A percentile compares a stretch with the other conserved stretches of the same genome.
Conservation (phyloP, 306 rosid genomes). For the Gillenia trifoliata region DNA sequence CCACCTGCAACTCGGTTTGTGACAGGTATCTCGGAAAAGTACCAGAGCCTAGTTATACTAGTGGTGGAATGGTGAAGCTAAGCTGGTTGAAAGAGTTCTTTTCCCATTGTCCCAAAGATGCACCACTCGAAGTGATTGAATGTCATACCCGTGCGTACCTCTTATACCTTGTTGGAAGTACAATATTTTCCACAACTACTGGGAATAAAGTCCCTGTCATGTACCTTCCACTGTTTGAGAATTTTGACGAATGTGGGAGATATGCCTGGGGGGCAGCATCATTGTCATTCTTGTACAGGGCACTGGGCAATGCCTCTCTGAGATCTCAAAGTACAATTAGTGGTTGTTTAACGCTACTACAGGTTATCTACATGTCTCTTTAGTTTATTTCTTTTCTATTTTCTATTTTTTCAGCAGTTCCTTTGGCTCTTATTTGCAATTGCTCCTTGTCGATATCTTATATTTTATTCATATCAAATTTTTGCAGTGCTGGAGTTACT, state of each 20-base stretch:
- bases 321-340: conserved; percentile 97
- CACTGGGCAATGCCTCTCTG: conserved; percentile 92
- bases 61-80: conserved; percentile 99
- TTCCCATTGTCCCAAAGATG: conserved; percentile 81
- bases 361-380: conserved; percentile 41
- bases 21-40: conserved; percentile 73
- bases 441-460: neutral
- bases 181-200: conserved; percentile 94
- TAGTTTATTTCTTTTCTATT: conserved; percentile 2
- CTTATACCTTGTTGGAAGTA: conserved; percentile 96
- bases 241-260: conserved; percentile 70
- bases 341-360: conserved; percentile 93
- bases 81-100: conserved; percentile 97
- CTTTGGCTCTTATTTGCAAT: neutral
- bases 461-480: conserved; percentile 13
- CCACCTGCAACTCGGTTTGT: conserved; percentile 78
- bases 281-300: conserved; percentile 82
- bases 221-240: conserved; percentile 94
- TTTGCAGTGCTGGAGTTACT: conserved; percentile 98
- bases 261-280: conserved; percentile 99
- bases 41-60: conserved; percentile 87
- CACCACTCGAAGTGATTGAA: conserved; percentile 64
- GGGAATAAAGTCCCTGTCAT: conserved; percentile 99
- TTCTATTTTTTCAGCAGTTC: neutral
- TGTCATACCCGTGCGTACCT: conserved; percentile 96